phyloP scores from a whole-genome alignment of 2,329 filamentous ascomycete genomes.

The Exophiala phaeomuriformis region DNA sequence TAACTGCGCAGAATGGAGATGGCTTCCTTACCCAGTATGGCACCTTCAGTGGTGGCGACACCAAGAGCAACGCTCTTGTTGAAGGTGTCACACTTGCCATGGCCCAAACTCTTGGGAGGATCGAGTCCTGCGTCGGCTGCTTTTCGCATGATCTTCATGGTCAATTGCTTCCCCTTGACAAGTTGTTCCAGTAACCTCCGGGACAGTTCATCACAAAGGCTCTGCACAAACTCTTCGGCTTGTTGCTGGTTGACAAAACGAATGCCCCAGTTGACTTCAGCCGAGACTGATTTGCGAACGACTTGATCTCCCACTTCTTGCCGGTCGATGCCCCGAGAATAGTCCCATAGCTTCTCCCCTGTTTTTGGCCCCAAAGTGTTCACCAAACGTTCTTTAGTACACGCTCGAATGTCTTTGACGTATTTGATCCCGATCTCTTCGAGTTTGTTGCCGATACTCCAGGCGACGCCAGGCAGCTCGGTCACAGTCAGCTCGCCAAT shows the following conservation, averaged over 20 bases:
- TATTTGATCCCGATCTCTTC: conserved; percentile 76
- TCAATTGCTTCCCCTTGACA: conserved; percentile 80
- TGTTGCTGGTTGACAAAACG: conserved; percentile 88
- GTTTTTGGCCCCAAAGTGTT: conserved; percentile 81
- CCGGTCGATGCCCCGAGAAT: conserved; percentile 78
- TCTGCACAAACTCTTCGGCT: conserved; percentile 83
- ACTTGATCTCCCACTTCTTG: conserved; percentile 79
- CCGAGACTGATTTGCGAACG: conserved; percentile 86
- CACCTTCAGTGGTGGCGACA: conserved; percentile 69
- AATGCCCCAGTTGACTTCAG: conserved; percentile 97
- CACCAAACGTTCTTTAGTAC: conserved; percentile 67
- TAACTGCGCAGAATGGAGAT: conserved; percentile 75
- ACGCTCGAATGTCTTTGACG: conserved; percentile 73
- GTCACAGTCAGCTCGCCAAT: conserved; percentile 71
- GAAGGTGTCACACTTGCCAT: conserved; percentile 90
- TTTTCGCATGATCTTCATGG: conserved; percentile 89
- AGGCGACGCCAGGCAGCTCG: conserved; percentile 83
- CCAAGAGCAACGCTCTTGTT: conserved; percentile 82
- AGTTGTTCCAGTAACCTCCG: conserved; percentile 71
- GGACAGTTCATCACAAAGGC: conserved; percentile 76
- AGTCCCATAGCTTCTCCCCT: conserved; percentile 82
- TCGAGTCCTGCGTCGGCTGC: conserved; percentile 81
- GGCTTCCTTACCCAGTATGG: conserved; percentile 69
- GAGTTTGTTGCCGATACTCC: conserved; percentile 78
- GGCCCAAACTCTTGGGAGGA: conserved; percentile 85